phyloP scores from a whole-genome alignment of 1,139 yeast genomes.

The Suhomyces yuchorum region DNA sequence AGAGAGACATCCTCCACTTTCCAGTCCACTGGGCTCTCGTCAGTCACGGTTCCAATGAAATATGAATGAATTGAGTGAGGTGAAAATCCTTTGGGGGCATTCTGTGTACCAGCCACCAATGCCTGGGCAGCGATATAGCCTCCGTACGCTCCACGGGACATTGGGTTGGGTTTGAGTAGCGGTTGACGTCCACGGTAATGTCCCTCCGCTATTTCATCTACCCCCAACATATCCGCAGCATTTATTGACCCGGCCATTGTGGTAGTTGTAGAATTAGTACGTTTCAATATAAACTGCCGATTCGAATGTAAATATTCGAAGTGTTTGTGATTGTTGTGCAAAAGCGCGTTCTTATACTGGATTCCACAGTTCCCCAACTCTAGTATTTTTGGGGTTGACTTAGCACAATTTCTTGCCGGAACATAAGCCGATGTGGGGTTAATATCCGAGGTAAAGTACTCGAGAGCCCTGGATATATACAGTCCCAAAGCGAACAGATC shows the following conservation, averaged over 20 bases:
- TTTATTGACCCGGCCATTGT: conserved; percentile 11
- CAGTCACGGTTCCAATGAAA: conserved; percentile 35
- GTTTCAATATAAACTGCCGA: background rate
- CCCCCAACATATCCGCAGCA: conserved; percentile 25
- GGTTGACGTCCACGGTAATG: conserved; percentile 35
- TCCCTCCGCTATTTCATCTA: conserved; percentile 24
- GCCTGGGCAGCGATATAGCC: conserved; percentile 48
- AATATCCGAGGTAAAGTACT: background rate
- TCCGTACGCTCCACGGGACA: conserved; percentile 44
- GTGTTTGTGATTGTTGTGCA: background rate
- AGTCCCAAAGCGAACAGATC: background rate
- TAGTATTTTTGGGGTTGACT: background rate
- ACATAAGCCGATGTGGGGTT: background rate
- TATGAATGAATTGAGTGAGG: conserved; percentile 49
- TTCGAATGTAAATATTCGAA: background rate
- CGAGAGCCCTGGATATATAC: background rate
- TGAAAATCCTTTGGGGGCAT: conserved; percentile 32
- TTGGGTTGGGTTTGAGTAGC: conserved; percentile 33
- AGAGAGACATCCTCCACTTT: conserved; percentile 32
- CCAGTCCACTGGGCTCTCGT: conserved; percentile 22
- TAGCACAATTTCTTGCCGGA: background rate
- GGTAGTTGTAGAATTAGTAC: background rate
- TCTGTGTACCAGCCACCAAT: conserved; percentile 38
- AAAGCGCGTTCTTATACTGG: background rate
- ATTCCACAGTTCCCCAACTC: background rate